Conservation (phyloP, 2,329 filamentous ascomycete species). For the Elsinoe perseae region DNA sequence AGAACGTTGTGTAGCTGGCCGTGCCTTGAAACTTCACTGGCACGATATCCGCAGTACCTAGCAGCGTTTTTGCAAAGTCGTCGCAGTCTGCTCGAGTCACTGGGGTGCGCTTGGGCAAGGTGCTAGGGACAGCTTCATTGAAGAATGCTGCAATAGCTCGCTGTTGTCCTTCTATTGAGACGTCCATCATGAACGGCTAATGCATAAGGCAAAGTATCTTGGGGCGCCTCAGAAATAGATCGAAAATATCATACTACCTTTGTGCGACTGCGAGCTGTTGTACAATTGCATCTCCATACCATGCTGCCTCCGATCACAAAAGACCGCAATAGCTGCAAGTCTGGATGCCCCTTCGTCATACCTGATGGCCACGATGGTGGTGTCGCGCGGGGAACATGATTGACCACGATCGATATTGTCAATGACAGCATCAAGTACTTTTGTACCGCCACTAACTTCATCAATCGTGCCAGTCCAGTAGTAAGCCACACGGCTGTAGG, state of each 20-base stretch:
- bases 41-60: constrained; percentile 1
- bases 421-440: background rate
- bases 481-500: too few relatives aligned
- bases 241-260: background rate
- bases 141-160: background rate
- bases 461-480: background rate
- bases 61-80: background rate
- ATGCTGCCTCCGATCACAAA: background rate
- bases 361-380: background rate
- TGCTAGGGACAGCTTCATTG: background rate
- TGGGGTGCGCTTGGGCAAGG: background rate
- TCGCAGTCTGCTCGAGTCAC: background rate
- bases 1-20: background rate
- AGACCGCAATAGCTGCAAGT: background rate
- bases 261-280: background rate
- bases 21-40: constrained; percentile 5
- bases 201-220: background rate
- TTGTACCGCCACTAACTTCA: background rate
- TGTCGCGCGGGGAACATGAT: background rate
- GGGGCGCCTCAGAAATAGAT: background rate
- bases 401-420: background rate
- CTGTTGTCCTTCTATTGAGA: background rate
- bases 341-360: background rate
- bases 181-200: background rate
- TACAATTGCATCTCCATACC: background rate